These are phyloP conservation scores for Fusarium austroafricanum DNA, from an alignment of 2,329 filamentous ascomycete genomes.

Conservation along the genomic window DNA sequence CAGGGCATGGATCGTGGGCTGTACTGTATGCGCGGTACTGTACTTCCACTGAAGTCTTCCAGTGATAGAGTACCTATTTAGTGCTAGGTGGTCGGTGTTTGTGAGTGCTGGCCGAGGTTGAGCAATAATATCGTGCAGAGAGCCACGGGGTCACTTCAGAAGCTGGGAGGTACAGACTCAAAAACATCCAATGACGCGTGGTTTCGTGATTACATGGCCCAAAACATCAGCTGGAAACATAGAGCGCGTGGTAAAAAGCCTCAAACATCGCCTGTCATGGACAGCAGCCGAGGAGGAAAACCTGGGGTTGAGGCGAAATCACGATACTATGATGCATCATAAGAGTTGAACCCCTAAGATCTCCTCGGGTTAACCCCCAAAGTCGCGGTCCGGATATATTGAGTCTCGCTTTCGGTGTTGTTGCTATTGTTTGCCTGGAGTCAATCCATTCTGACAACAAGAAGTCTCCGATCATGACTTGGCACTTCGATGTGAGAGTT, in stretches of 20 bases:
- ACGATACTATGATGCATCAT: slow-evolving; percentile 29
- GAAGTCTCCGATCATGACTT: slow-evolving; percentile 14
- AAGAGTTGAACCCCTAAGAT: slow-evolving; percentile 12
- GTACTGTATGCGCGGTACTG: slow-evolving; percentile 21
- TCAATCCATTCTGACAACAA: slow-evolving; percentile 13
- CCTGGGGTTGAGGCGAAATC: slow-evolving; percentile 22
- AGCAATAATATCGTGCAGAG: slow-evolving; percentile 36
- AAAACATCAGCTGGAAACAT: slow-evolving; percentile 13
- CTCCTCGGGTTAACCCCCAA: slow-evolving; percentile 11
- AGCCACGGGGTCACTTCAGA: slow-evolving; percentile 28
- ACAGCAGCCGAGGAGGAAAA: slow-evolving; percentile 11
- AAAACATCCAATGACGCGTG: slow-evolving; percentile 13
- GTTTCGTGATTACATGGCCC: slow-evolving; percentile 6
- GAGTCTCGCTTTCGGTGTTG: background rate
- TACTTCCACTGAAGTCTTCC: background rate
- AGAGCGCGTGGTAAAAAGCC: slow-evolving; percentile 7
- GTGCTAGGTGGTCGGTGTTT: background rate
- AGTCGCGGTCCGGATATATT: background rate
- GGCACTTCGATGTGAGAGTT: slow-evolving; percentile 2
- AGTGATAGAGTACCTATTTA: background rate
- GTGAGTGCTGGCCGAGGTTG: slow-evolving; percentile 20
- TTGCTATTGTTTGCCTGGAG: slow-evolving; percentile 17
- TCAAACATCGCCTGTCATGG: slow-evolving; percentile 22
- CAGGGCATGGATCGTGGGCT: slow-evolving; percentile 17
- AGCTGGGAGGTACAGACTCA: slow-evolving; percentile 21